Percentiles rank a stretch among this genome's conserved stretches.
These are phyloP conservation scores for Bisporella sp. DNA, from an alignment of 2,329 filamentous ascomycete genomes.

Conservation along the genomic window DNA sequence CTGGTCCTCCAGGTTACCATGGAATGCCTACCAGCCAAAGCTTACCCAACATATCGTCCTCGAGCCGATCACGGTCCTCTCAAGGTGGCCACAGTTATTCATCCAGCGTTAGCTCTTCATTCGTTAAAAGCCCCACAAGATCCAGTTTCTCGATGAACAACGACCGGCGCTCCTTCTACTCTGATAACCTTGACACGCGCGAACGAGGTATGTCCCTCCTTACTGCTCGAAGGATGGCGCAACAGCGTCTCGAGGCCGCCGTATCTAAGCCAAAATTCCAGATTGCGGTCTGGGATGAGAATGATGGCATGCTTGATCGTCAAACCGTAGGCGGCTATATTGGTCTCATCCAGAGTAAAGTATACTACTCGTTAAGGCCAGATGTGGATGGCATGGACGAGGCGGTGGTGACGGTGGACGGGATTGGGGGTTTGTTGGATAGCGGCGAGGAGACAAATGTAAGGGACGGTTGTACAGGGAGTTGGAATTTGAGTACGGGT, in stretches of 20 bases:
- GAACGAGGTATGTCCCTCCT: conserved; percentile 34
- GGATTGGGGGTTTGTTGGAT: conserved; percentile 42
- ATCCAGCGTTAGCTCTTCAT: conserved; percentile 4
- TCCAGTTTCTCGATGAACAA: conserved; percentile 15
- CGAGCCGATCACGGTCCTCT: conserved; percentile 12
- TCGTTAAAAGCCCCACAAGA: conserved; percentile 11
- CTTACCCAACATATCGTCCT: conserved; percentile 8
- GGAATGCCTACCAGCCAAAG: conserved; percentile 12
- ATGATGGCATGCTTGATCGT: conserved; percentile 42
- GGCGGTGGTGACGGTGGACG: conserved; percentile 48
- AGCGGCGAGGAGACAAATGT: conserved; percentile 38
- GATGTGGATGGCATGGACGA: conserved; percentile 44
- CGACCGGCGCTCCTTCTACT: neutral
- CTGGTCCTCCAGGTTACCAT: conserved; percentile 16
- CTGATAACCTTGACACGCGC: neutral
- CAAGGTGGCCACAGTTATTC: conserved; percentile 5
- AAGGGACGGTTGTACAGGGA: conserved; percentile 20
- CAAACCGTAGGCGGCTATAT: conserved; percentile 55
- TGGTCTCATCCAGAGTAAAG: conserved; percentile 49
- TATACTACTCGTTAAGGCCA: conserved; percentile 53
- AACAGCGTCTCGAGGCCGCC: conserved; percentile 55
- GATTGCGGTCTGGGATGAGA: conserved; percentile 44
- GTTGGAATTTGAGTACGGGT: conserved; percentile 14
- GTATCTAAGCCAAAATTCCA: conserved; percentile 46
- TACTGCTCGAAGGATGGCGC: conserved; percentile 54